phyloP scores from a whole-genome alignment of 371 early-diverging fungal species.

The Basidiobolus meristosporus region DNA sequence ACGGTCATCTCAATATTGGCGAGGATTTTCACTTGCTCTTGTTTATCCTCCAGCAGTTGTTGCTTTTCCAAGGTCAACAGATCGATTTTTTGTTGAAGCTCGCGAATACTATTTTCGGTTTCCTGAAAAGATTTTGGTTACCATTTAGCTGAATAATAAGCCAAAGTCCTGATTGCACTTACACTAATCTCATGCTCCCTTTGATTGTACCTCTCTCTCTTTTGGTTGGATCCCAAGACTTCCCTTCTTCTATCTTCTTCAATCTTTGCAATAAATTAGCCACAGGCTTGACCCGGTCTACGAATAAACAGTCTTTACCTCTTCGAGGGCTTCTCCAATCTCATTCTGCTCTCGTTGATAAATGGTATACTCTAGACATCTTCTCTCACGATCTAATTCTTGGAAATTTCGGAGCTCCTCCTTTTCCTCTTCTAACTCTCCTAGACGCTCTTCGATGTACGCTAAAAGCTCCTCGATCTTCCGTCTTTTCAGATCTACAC shows the following conservation, averaged over 20 bases:
- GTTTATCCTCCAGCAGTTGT: constrained; percentile 29
- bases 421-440: constrained; percentile 86
- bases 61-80: constrained; percentile 26
- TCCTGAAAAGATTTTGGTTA: constrained; percentile 4
- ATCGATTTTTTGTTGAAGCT: constrained; percentile 19
- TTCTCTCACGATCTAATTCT: constrained; percentile 63
- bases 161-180: constrained; percentile 1
- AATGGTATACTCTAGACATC: constrained; percentile 82
- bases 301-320: constrained; percentile 9
- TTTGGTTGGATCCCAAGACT: constrained; percentile 14
- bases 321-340: constrained; percentile 49
- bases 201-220: constrained; percentile 6
- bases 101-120: constrained; percentile 16
- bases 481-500: constrained; percentile 52
- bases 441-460: constrained; percentile 75
- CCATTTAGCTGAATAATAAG: too few relatives aligned
- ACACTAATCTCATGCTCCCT: constrained; percentile 15
- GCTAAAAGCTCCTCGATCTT: constrained; percentile 83
- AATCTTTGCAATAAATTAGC: constrained; percentile 7
- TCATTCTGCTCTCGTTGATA: constrained; percentile 75
- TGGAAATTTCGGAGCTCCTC: constrained; percentile 77
- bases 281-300: neutral
- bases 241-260: constrained; percentile 27
- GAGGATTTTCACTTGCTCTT: constrained; percentile 23
- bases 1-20: constrained; percentile 31